Evolutionary conservation across 345 rosid species (phyloP).

Genomic region (rapeseed (Brassica napus)): DNA sequence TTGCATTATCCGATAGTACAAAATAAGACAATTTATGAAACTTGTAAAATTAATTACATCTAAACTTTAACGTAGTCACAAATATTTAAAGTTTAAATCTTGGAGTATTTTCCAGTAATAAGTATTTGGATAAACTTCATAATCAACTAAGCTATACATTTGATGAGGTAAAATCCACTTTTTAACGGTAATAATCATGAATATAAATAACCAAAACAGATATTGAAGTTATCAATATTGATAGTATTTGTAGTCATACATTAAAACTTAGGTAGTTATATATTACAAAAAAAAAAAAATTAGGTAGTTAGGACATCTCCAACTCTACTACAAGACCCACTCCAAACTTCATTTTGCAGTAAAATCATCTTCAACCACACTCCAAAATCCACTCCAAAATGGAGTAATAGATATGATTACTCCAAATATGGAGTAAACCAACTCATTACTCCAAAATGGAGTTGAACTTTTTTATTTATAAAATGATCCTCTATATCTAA

Average conservation of each 20-base stretch:
- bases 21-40: not conserved
- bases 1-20: conserved; percentile 6
- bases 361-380: no score
- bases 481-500: no score
- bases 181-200: not conserved
- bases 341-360: no score
- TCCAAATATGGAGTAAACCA: no score
- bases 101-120: not conserved
- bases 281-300: no score
- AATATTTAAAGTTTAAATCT: not conserved
- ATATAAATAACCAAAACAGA: conserved; percentile 4
- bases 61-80: not conserved
- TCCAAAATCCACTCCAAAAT: no score
- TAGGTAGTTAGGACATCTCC: no score
- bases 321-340: no score
- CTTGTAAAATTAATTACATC: not conserved
- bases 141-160: not conserved
- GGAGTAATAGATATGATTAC: no score
- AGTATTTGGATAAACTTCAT: not conserved
- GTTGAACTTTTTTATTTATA: no score
- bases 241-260: not conserved
- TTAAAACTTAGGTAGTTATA: not conserved
- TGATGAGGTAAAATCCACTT: not conserved
- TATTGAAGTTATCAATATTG: conserved; percentile 2
- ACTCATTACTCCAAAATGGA: no score